Percentiles rank a stretch among this genome's conserved stretches.
Evolutionary conservation across 257 asterid genomes (phyloP).

Genomic region (Nemophila menziesii): DNA sequence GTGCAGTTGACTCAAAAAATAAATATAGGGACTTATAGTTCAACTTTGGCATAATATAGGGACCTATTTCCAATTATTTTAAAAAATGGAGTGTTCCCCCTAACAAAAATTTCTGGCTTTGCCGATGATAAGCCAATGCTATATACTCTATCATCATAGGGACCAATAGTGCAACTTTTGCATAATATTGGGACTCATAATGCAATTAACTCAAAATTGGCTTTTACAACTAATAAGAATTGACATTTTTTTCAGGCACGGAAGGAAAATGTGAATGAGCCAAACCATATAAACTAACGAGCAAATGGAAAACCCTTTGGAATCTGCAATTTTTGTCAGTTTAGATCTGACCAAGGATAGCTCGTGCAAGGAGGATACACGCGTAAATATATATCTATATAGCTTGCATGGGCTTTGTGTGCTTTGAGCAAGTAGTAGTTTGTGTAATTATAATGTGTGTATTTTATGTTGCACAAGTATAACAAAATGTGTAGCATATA

Average conservation of each 20-base stretch:
- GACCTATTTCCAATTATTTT: too few species aligned
- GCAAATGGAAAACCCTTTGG: not conserved
- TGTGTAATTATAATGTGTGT: not conserved
- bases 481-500: not conserved
- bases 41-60: too few species aligned
- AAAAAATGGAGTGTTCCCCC: too few species aligned
- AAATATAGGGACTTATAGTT: too few species aligned
- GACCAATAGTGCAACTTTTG: too few species aligned
- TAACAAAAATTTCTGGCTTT: too few species aligned
- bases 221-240: not conserved
- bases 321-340: not conserved
- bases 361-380: not conserved
- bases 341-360: not conserved
- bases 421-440: not conserved
- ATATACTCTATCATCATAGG: too few species aligned
- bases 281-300: not conserved
- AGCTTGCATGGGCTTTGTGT: too few species aligned
- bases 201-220: not conserved
- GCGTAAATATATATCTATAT: not conserved
- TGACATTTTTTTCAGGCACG: not conserved
- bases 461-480: not conserved
- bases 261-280: slow-evolving; percentile 2
- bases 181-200: too few species aligned
- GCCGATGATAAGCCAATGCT: too few species aligned
- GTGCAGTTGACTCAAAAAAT: too few species aligned